phyloP scores from a whole-genome alignment of 2,329 filamentous ascomycete genomes.

The Karstenula rhodostoma region DNA sequence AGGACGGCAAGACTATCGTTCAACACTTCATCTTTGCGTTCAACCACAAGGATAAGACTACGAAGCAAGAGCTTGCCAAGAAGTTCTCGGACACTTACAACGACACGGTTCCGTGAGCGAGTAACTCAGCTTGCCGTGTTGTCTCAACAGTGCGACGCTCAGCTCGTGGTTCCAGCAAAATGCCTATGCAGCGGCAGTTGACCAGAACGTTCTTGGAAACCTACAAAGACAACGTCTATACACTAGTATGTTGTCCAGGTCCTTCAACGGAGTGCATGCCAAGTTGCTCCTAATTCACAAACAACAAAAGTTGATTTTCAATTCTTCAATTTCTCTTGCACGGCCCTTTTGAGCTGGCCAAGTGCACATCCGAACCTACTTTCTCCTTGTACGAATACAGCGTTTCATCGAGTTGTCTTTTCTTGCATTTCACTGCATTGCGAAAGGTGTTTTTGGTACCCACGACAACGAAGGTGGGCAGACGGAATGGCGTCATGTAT shows the following conservation, averaged over 20 bases:
- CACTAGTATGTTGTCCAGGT: no score
- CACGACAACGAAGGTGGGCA: background rate
- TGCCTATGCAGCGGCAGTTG: no score
- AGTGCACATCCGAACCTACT: background rate
- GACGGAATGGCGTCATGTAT: background rate
- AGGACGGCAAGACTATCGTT: slow-evolving; percentile 31
- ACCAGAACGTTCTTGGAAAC: no score
- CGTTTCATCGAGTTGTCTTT: background rate
- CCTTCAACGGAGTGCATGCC: no score
- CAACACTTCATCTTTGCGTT: slow-evolving; percentile 35
- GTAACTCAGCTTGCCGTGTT: background rate
- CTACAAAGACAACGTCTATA: no score
- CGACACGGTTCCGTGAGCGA: slow-evolving; percentile 20
- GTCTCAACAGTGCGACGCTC: background rate
- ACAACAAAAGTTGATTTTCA: background rate
- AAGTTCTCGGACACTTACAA: slow-evolving; percentile 43
- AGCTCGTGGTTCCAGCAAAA: background rate
- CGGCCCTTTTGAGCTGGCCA: background rate
- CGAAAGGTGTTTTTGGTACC: slow-evolving; percentile 4
- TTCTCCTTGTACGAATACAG: slow-evolving; percentile 6
- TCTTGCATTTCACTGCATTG: slow-evolving; percentile 6
- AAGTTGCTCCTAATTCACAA: background rate
- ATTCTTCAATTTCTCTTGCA: background rate
- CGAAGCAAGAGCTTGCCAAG: slow-evolving; percentile 33
- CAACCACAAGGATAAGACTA: slow-evolving; percentile 22